phyloP scores from a whole-genome alignment of 2,329 filamentous ascomycete genomes.

The Daldinia eschscholtzii region DNA sequence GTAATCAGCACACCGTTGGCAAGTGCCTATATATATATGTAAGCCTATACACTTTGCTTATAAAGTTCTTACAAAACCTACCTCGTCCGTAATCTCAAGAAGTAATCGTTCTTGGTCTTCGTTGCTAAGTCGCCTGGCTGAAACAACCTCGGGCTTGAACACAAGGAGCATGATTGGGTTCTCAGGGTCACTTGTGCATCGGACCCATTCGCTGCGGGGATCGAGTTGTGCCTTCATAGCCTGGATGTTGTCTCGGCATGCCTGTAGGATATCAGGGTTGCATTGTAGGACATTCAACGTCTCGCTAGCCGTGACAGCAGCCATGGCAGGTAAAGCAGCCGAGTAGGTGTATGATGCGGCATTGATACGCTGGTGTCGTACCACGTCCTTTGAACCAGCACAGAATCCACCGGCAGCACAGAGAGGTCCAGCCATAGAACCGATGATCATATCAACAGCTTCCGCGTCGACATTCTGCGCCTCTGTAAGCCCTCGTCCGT shows the following conservation, averaged over 20 bases:
- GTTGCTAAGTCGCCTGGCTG: constrained; percentile 73
- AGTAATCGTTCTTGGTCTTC: constrained; percentile 87
- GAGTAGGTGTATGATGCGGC: constrained; percentile 96
- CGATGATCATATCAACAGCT: constrained; percentile 97
- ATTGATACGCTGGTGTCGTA: constrained; percentile 95
- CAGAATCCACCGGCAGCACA: constrained; percentile 97
- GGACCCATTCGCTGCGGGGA: constrained; percentile 92
- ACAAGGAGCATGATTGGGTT: constrained; percentile 89
- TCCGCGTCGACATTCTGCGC: constrained; percentile 95
- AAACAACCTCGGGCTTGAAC: constrained; percentile 85
- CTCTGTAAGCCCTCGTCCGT: constrained; percentile 92
- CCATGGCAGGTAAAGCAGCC: constrained; percentile 90
- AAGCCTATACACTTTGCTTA: constrained; percentile 16
- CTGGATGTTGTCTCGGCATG: constrained; percentile 87
- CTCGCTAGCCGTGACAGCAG: constrained; percentile 96
- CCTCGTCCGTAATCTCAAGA: constrained; percentile 96
- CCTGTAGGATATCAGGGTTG: constrained; percentile 82
- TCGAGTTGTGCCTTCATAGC: constrained; percentile 89
- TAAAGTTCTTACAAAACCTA: constrained; percentile 58
- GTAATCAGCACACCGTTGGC: constrained; percentile 92
- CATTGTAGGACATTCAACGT: constrained; percentile 88
- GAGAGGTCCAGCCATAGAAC: constrained; percentile 88
- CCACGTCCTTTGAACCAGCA: constrained; percentile 88
- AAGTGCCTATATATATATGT: constrained; percentile 69
- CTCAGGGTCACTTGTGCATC: constrained; percentile 81